These are phyloP conservation scores for Globisporangium rhizosaccharum DNA, from an alignment of 352 stramenopile species.

Conservation along the genomic window DNA sequence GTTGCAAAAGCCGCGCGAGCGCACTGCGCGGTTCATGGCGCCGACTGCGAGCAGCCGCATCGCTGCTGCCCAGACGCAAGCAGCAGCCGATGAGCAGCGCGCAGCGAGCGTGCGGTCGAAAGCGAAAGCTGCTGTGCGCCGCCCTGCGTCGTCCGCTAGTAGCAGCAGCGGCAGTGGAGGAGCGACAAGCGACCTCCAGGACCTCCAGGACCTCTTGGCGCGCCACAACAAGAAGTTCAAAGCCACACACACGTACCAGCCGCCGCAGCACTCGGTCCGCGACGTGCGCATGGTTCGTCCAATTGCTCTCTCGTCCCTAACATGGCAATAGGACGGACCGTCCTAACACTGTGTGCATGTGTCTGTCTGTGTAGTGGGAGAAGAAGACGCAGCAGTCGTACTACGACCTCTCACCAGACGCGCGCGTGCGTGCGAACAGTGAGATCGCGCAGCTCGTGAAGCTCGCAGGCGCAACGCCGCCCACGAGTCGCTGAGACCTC, in stretches of 20 bases:
- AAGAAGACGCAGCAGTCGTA: slow-evolving; percentile 57
- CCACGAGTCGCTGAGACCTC: background rate
- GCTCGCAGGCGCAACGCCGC: slow-evolving; percentile 13
- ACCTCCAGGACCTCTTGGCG: slow-evolving; percentile 50
- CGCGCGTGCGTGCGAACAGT: slow-evolving; percentile 52
- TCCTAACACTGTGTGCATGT: background rate
- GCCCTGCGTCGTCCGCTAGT: background rate
- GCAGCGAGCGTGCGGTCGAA: background rate
- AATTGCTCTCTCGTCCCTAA: background rate
- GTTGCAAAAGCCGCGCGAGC: background rate
- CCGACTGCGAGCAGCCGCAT: slow-evolving; percentile 13
- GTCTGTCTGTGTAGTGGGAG: slow-evolving; percentile 51
- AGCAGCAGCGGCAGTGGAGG: slow-evolving; percentile 1
- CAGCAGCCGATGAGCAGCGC: background rate
- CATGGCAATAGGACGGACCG: background rate
- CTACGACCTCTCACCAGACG: slow-evolving; percentile 57
- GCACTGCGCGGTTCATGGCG: slow-evolving; percentile 11
- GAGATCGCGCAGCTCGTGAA: slow-evolving; percentile 61
- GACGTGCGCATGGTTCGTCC: slow-evolving; percentile 58
- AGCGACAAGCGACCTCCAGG: slow-evolving; percentile 18
- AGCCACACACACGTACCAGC: slow-evolving; percentile 63
- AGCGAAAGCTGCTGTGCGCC: background rate
- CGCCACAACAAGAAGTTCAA: slow-evolving; percentile 84
- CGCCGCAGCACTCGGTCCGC: slow-evolving; percentile 68
- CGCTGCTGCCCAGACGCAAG: slow-evolving; percentile 3